Conservation (phyloP, 2,329 filamentous ascomycete species). For the Aspergillus hiratsukae region DNA sequence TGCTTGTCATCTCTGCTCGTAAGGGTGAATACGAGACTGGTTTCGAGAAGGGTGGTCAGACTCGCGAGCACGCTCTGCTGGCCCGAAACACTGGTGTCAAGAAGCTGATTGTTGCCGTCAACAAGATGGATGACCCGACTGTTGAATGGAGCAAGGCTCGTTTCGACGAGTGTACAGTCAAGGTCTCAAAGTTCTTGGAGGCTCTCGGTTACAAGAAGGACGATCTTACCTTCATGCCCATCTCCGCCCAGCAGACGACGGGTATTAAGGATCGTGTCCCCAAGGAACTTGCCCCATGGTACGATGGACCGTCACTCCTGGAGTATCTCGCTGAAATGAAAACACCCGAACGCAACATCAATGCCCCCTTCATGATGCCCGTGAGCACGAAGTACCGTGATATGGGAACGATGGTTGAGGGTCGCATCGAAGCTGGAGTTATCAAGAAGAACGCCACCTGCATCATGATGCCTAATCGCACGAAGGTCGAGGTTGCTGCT, state of each 20-base stretch:
- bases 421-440: constrained; percentile 92
- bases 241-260: constrained; percentile 79
- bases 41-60: constrained; percentile 95
- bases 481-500: constrained; percentile 73
- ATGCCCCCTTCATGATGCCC: constrained; percentile 99
- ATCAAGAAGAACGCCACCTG: constrained; percentile 83
- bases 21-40: constrained; percentile 99
- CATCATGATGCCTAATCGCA: constrained; percentile 93
- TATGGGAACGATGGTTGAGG: constrained; percentile 95
- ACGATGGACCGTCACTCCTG: constrained; percentile 81
- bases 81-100: constrained; percentile 98
- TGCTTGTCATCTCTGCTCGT: constrained; percentile 90
- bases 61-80: constrained; percentile 93
- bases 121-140: constrained; percentile 99
- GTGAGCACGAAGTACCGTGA: constrained; percentile 94
- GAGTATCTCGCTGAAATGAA: constrained; percentile 95
- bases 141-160: constrained; percentile 93
- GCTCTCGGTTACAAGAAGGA: constrained; percentile 93
- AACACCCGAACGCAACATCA: constrained; percentile 88
- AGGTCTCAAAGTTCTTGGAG: constrained; percentile 83
- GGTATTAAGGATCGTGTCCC: constrained; percentile 88
- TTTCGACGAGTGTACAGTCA: constrained; percentile 88
- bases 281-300: constrained; percentile 73
- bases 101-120: constrained; percentile 90
- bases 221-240: constrained; percentile 92